Percentiles rank a stretch among this genome's conserved stretches.
These are phyloP conservation scores for Myxozyma udenii DNA, from an alignment of 805 yeast species.

Conservation along the genomic window DNA sequence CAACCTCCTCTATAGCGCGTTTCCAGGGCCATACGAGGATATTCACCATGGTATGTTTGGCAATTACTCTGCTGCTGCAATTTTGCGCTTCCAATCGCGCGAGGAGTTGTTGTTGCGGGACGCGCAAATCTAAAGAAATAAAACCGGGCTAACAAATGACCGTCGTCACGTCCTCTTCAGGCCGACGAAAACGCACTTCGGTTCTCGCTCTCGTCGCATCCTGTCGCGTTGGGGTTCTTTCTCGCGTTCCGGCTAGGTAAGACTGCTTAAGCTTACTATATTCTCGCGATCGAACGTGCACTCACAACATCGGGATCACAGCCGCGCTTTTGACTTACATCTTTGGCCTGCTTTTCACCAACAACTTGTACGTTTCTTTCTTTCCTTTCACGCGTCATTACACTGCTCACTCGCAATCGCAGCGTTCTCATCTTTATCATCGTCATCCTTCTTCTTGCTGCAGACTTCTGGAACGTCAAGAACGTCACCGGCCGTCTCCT, in stretches of 20 bases:
- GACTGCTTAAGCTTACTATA: conserved; percentile 3
- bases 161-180: no score
- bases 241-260: conserved; percentile 56
- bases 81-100: no score
- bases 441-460: conserved; percentile 71
- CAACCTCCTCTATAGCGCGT: no score
- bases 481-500: conserved; percentile 85
- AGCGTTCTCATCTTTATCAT: conserved; percentile 72
- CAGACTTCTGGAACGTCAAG: conserved; percentile 92
- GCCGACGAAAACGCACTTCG: conserved; percentile 22
- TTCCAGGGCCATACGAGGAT: no score
- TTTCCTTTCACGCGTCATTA: neutral
- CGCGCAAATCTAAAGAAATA: no score
- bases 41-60: no score
- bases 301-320: conserved; percentile 11
- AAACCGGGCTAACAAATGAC: no score
- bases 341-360: conserved; percentile 67
- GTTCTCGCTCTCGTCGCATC: conserved; percentile 61
- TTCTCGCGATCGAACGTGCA: neutral
- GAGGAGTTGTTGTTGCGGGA: no score
- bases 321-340: conserved; percentile 63
- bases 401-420: neutral
- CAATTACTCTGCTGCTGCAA: no score
- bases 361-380: conserved; percentile 45
- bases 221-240: conserved; percentile 68